phyloP scores from a whole-genome alignment of 2,329 filamentous ascomycete genomes.

The Neobulgaria alba region DNA sequence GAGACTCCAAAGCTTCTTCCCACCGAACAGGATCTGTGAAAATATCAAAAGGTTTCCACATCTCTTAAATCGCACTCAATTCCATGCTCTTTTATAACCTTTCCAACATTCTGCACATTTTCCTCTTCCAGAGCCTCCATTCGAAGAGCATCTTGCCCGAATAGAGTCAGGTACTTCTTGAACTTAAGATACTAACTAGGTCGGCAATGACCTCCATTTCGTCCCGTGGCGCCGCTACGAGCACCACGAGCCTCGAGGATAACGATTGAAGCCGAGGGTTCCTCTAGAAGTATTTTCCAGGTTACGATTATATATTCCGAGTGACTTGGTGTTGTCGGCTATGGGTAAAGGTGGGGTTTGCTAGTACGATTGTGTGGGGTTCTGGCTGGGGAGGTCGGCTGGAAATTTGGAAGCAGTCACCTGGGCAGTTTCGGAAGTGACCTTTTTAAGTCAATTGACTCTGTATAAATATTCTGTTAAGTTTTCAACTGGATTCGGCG shows the following conservation, averaged over 20 bases:
- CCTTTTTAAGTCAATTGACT: too few relatives aligned
- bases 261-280: slow-evolving; percentile 19
- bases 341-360: neutral
- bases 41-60: slow-evolving; percentile 27
- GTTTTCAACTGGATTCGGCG: too few relatives aligned
- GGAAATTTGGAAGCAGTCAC: neutral
- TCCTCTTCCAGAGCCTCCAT: slow-evolving; percentile 41
- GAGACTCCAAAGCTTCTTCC: slow-evolving; percentile 22
- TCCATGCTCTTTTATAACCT: slow-evolving; percentile 38
- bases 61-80: slow-evolving; percentile 40
- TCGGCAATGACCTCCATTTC: slow-evolving; percentile 34
- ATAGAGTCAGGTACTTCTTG: slow-evolving; percentile 10
- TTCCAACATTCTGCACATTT: slow-evolving; percentile 47
- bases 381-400: neutral
- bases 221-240: slow-evolving; percentile 30
- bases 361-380: neutral
- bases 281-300: neutral
- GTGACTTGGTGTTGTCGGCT: neutral
- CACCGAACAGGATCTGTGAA: slow-evolving; percentile 27
- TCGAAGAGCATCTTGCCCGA: slow-evolving; percentile 10
- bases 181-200: slow-evolving; percentile 19
- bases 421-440: too few relatives aligned
- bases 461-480: too few relatives aligned
- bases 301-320: slow-evolving; percentile 1
- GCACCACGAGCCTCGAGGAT: slow-evolving; percentile 33